Evolutionary conservation across 2,329 filamentous ascomycete genomes (phyloP).

Genomic region (Xylaria multiplex): DNA sequence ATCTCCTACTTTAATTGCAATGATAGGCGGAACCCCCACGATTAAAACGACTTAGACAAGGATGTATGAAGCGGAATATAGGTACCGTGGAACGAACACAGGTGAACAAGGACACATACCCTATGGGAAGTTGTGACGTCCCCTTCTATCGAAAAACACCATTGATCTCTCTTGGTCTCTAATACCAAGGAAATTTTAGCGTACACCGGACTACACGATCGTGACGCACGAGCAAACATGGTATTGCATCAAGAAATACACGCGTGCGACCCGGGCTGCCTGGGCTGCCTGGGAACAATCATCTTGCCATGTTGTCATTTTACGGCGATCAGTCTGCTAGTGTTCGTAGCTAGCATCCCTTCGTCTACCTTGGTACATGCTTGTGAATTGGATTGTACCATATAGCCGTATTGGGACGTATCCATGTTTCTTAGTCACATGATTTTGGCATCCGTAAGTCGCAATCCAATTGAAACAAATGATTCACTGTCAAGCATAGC

Average conservation of each 20-base stretch:
- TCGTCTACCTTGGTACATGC: background rate
- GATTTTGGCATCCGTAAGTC: background rate
- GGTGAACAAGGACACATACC: background rate
- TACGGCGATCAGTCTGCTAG: slow-evolving; percentile 8
- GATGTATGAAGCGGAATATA: background rate
- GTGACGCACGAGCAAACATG: slow-evolving; percentile 2
- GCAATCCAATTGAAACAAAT: slow-evolving; percentile 8
- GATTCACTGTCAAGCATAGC: background rate
- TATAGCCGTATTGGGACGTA: background rate
- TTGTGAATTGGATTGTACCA: background rate
- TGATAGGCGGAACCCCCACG: slow-evolving; percentile 3
- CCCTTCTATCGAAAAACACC: background rate
- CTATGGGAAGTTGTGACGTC: background rate
- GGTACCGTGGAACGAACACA: too few relatives aligned
- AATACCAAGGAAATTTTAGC: background rate
- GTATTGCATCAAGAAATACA: slow-evolving; percentile 2
- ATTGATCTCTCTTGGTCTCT: slow-evolving; percentile 1
- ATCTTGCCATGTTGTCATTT: slow-evolving; percentile 3
- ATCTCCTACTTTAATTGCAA: slow-evolving; percentile 1
- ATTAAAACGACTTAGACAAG: slow-evolving; percentile 1
- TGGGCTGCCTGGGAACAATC: background rate
- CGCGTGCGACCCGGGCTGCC: too few relatives aligned
- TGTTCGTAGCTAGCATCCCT: background rate
- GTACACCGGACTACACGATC: background rate
- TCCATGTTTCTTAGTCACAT: background rate